Conservation (phyloP, 805 yeast genomes). For the Sungouiozyma ichnusensis region DNA sequence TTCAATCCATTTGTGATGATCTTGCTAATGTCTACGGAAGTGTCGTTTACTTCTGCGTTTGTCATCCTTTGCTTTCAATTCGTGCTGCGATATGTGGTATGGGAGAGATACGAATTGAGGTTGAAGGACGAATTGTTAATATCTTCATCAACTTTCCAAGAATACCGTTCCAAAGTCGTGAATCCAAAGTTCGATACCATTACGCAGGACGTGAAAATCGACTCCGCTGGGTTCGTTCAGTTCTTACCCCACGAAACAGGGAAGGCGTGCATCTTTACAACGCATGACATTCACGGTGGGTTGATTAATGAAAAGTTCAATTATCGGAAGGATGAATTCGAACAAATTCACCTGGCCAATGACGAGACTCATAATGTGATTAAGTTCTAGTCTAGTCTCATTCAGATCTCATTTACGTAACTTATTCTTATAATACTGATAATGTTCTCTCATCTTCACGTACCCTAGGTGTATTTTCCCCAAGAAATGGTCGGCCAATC, state of each 20-base stretch:
- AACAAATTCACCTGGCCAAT: constrained; percentile 1
- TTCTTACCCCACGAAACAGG: constrained; percentile 28
- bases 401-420: not conserved
- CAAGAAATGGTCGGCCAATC: constrained; percentile 80
- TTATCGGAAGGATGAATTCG: constrained; percentile 20
- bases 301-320: constrained; percentile 26
- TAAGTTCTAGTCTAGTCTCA: too few species aligned
- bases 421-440: constrained; percentile 22
- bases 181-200: constrained; percentile 43
- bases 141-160: constrained; percentile 49
- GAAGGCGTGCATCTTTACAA: constrained; percentile 31
- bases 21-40: constrained; percentile 32
- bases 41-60: constrained; percentile 30
- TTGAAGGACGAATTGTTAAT: constrained; percentile 51
- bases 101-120: constrained; percentile 36
- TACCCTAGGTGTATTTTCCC: constrained; percentile 84
- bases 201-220: constrained; percentile 51
- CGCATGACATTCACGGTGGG: constrained; percentile 37
- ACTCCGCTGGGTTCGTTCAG: constrained; percentile 36
- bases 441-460: constrained; percentile 57
- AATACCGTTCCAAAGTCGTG: constrained; percentile 52
- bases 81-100: constrained; percentile 31
- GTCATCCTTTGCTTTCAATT: constrained; percentile 31
- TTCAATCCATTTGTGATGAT: constrained; percentile 50
- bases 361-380: not conserved